Evolutionary conservation across 1,284 basidiomycete genomes (phyloP), one percentile per base, ranked within the genome.

Genomic region (Abortiporus biennis): DNA sequence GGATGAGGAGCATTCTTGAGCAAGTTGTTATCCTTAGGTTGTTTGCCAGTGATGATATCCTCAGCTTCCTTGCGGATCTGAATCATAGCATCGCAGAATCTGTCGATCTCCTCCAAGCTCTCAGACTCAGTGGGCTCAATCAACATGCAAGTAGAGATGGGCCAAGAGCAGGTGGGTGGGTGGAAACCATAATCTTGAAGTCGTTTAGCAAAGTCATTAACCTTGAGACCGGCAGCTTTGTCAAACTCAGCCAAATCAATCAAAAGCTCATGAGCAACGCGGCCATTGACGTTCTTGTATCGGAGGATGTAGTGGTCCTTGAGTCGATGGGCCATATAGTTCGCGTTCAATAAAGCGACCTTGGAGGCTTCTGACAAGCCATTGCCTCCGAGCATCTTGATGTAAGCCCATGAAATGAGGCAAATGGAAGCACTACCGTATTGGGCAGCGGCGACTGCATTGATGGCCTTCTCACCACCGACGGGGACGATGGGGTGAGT

Each of bases 71-170:
- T 71, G 41, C 93, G 85, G 54, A 99, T 99, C 50, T 87, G 78
- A 51, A 99, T 94, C 85, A 98, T 93, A 4, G 95, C 94, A 52
- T 97, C 90, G 63, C 92, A 92, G 71, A 97, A 95, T 55, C 88
- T 85, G 45, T 97, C 90, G 42, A 97, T 76, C 63, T 96, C 93
- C 51, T 91, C 83, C 39, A 95, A 71, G 1, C 85, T 81, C 66
- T 97, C 93, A 0, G 89, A 92, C 64, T 97, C 93, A 9, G 93
- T 97, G 8, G 92, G 92, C 66, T 96, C 92, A 48, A 96, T 94
- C 40, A 93, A 71, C 87, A 94, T 94, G 54, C 87, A 94, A 3
- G 92, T 94, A 17, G 88, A 82, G 51, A 90, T 91, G 8, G 93
- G 93, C 93, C 93, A 96, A 11, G 88, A 91, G 63, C 90, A 92